Conservation (phyloP, 805 yeast species). For the Metschnikowia hibisci region DNA sequence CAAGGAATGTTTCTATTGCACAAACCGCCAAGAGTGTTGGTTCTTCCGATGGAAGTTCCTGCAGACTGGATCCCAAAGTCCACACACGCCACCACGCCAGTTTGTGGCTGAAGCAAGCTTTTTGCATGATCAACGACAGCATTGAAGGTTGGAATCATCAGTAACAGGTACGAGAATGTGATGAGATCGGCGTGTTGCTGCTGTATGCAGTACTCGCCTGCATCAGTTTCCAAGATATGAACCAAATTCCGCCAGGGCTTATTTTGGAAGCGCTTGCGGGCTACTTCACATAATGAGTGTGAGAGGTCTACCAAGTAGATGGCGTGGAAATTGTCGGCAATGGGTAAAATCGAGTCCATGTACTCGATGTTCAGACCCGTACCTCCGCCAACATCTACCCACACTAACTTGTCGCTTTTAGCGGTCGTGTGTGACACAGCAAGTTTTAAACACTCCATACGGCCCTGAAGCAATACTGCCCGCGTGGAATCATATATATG, state of each 20-base stretch:
- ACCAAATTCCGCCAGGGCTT: slow-evolving; percentile 49
- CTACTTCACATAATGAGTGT: slow-evolving; percentile 72
- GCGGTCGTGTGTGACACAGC: slow-evolving; percentile 50
- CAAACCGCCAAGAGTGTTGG: slow-evolving; percentile 72
- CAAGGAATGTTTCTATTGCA: slow-evolving; percentile 70
- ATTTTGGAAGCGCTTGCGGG: slow-evolving; percentile 50
- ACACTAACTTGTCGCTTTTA: slow-evolving; percentile 45
- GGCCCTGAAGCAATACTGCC: slow-evolving; percentile 60
- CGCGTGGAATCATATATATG: slow-evolving; percentile 73
- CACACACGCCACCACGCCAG: slow-evolving; percentile 65
- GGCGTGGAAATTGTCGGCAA: slow-evolving; percentile 51
- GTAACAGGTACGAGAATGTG: slow-evolving; percentile 75
- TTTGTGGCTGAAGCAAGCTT: slow-evolving; percentile 44
- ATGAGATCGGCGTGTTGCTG: slow-evolving; percentile 58
- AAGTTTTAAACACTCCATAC: slow-evolving; percentile 58
- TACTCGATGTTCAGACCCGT: slow-evolving; percentile 79
- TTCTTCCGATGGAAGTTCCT: slow-evolving; percentile 62
- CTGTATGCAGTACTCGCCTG: slow-evolving; percentile 59
- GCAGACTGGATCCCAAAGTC: slow-evolving; percentile 77
- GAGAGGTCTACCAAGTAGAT: slow-evolving; percentile 73
- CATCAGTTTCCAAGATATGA: slow-evolving; percentile 68
- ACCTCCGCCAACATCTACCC: slow-evolving; percentile 86
- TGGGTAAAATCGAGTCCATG: slow-evolving; percentile 56
- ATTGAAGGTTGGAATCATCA: slow-evolving; percentile 83
- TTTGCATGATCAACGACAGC: slow-evolving; percentile 71